Percentiles rank a stretch among this genome's conserved stretches.
Conservation (phyloP, 2,329 filamentous ascomycete species). For the Nannizzia gypsea region DNA sequence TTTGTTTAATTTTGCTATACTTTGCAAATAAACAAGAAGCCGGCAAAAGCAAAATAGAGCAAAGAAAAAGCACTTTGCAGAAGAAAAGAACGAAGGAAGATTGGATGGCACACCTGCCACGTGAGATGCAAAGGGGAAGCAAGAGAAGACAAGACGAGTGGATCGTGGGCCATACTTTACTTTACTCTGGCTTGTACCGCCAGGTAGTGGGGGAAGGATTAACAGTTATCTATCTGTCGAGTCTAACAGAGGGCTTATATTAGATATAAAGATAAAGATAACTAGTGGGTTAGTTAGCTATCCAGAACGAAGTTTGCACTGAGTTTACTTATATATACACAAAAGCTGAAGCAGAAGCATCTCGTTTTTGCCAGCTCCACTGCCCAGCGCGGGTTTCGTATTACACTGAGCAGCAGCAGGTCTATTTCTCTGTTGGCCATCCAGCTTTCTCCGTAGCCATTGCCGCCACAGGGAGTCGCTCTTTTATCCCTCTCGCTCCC, state of each 20-base stretch:
- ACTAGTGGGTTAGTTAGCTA: no score
- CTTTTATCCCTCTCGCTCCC: background rate
- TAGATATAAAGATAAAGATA: no score
- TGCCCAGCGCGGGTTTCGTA: background rate
- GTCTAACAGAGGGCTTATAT: no score
- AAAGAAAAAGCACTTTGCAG: background rate
- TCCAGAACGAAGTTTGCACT: no score
- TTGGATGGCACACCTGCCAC: constrained; percentile 1
- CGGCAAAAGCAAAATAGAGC: background rate
- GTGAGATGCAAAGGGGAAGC: background rate
- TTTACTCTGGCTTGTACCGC: no score
- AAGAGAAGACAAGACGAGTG: background rate
- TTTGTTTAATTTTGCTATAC: constrained; percentile 1
- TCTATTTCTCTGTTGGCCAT: background rate
- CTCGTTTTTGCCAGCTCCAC: background rate
- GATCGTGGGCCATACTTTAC: background rate
- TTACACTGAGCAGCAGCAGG: background rate
- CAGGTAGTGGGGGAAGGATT: no score
- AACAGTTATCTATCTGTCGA: no score
- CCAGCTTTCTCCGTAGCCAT: background rate
- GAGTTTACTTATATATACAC: no score
- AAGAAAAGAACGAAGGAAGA: background rate
- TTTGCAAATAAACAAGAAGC: background rate
- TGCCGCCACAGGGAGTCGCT: background rate
- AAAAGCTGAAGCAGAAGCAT: background rate